A percentile compares a stretch with the other conserved stretches of the same genome.
phyloP scores from a whole-genome alignment of 495 filamentous ascomycete genomes.

The Hypoxylon cercidicola region DNA sequence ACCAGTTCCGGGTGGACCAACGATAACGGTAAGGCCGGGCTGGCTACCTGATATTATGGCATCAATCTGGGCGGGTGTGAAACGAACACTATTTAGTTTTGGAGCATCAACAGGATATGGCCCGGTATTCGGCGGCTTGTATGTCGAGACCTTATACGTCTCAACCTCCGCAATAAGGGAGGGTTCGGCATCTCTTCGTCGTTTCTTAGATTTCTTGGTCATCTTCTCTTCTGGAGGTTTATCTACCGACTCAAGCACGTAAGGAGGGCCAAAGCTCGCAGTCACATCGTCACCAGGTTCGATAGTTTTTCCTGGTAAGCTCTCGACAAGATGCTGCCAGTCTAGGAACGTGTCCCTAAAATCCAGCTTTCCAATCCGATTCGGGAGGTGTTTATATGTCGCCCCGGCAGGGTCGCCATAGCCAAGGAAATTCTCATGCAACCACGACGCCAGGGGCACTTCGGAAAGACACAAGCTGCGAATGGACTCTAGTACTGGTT shows the following conservation, averaged over 20 bases:
- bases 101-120: conserved; percentile 92
- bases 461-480: conserved; percentile 86
- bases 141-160: conserved; percentile 84
- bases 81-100: conserved; percentile 83
- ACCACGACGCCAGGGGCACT: conserved; percentile 86
- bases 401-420: conserved; percentile 93
- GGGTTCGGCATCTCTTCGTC: conserved; percentile 77
- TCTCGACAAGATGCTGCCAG: conserved; percentile 93
- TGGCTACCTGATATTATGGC: conserved; percentile 95
- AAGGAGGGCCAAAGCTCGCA: conserved; percentile 86
- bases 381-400: conserved; percentile 83
- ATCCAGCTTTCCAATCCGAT: conserved; percentile 79
- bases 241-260: conserved; percentile 75
- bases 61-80: conserved; percentile 90
- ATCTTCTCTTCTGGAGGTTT: conserved; percentile 56
- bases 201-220: conserved; percentile 77
- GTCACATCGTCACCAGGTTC: conserved; percentile 76
- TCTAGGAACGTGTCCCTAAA: conserved; percentile 94
- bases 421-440: conserved; percentile 96
- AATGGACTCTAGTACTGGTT: conserved; percentile 90
- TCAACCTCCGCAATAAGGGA: conserved; percentile 66
- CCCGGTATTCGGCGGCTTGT: conserved; percentile 88
- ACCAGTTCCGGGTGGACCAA: conserved; percentile 94
- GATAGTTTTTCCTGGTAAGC: conserved; percentile 83
- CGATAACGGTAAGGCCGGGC: conserved; percentile 92